Percentiles rank a stretch among this genome's conserved stretches.
These are phyloP conservation scores for Murraya koenigii DNA, from an alignment of 345 rosid species.

Conservation along the genomic window DNA sequence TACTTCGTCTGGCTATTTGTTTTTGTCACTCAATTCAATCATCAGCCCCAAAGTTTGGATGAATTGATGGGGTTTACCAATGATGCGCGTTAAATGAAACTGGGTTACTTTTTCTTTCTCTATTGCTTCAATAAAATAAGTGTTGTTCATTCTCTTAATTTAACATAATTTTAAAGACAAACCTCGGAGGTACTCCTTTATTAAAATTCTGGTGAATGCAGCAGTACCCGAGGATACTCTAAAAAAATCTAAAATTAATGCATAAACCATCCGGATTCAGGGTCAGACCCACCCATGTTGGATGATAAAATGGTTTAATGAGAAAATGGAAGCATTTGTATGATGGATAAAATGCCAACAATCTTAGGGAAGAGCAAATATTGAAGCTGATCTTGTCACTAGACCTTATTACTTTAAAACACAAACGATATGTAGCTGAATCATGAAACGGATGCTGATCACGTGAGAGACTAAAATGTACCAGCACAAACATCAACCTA, in stretches of 20 bases:
- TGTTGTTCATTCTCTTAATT: no score
- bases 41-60: no score
- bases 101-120: not conserved
- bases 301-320: no score
- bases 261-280: no score
- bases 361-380: not conserved
- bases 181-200: no score
- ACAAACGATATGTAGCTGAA: not conserved
- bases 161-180: no score
- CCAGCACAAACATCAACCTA: not conserved
- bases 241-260: no score
- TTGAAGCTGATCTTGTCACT: not conserved
- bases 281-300: no score
- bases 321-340: not conserved
- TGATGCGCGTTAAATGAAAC: no score
- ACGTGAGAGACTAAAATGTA: not conserved
- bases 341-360: constrained; percentile 3
- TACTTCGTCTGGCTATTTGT: not conserved
- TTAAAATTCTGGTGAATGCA: no score
- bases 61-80: not conserved
- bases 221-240: no score
- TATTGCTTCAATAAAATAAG: no score
- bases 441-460: not conserved
- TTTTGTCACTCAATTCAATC: not conserved
- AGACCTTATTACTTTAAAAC: not conserved